Conservation (phyloP, 495 filamentous ascomycete genomes). For the Paragyromitra xinjiangensis region DNA sequence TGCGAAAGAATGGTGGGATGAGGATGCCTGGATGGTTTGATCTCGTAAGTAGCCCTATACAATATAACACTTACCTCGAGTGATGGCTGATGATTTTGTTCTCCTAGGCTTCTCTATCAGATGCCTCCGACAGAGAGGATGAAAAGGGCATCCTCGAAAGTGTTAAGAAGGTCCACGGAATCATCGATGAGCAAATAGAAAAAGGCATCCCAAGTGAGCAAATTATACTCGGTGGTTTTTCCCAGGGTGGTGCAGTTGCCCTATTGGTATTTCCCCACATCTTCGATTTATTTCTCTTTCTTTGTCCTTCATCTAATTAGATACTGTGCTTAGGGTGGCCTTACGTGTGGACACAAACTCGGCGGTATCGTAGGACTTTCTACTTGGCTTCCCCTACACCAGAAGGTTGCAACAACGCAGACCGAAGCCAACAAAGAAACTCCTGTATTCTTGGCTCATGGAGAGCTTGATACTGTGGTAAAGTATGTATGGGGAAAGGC, state of each 20-base stretch:
- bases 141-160: conserved; percentile 79
- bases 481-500: conserved; percentile 71
- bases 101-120: conserved; percentile 38
- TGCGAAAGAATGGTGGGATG: conserved; percentile 76
- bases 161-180: conserved; percentile 75
- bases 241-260: conserved; percentile 67
- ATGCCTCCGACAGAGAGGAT: conserved; percentile 67
- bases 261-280: conserved; percentile 58
- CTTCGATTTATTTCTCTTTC: conserved; percentile 67
- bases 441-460: conserved; percentile 88
- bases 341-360: conserved; percentile 77
- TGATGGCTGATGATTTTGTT: conserved; percentile 44
- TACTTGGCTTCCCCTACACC: conserved; percentile 78
- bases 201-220: conserved; percentile 82
- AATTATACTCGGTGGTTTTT: conserved; percentile 79
- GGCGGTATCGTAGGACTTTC: conserved; percentile 89
- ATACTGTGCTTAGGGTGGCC: conserved; percentile 64
- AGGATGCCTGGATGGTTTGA: conserved; percentile 93
- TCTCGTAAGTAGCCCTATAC: conserved; percentile 68
- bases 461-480: conserved; percentile 76
- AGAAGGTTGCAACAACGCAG: conserved; percentile 74
- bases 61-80: conserved; percentile 5
- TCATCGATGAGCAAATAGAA: conserved; percentile 84
- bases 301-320: conserved; percentile 67
- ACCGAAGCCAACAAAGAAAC: conserved; percentile 75